These are phyloP conservation scores for Suillus paluster DNA, from an alignment of 768 basidiomycete species.

Conservation along the genomic window DNA sequence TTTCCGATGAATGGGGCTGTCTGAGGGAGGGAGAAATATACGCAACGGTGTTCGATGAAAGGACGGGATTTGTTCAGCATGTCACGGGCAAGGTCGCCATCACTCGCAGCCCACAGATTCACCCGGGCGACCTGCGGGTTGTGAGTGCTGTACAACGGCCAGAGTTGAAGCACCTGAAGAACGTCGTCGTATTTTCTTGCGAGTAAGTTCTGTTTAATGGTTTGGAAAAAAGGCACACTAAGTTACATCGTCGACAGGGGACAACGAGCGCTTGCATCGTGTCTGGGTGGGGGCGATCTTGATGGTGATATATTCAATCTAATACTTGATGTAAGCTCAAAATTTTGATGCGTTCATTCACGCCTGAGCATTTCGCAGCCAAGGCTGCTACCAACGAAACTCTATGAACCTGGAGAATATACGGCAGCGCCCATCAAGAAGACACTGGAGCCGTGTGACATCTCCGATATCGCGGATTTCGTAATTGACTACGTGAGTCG, in stretches of 20 bases:
- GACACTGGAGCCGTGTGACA: slow-evolving; percentile 53
- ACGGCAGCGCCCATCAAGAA: slow-evolving; percentile 48
- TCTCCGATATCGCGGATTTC: slow-evolving; percentile 70
- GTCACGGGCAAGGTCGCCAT: slow-evolving; percentile 47
- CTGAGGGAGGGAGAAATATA: slow-evolving; percentile 52
- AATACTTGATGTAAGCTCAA: slow-evolving; percentile 39
- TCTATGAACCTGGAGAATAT: slow-evolving; percentile 51
- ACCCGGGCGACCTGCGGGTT: slow-evolving; percentile 51
- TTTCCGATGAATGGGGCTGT: slow-evolving; percentile 54
- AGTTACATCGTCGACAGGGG: slow-evolving; percentile 33
- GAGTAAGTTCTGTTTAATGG: slow-evolving; percentile 27
- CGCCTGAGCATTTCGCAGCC: slow-evolving; percentile 19
- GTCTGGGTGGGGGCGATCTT: slow-evolving; percentile 69
- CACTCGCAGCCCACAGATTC: slow-evolving; percentile 56
- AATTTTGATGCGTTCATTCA: background rate
- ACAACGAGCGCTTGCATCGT: slow-evolving; percentile 60
- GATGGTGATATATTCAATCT: slow-evolving; percentile 69
- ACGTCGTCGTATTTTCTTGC: slow-evolving; percentile 57
- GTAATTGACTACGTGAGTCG: slow-evolving; percentile 66
- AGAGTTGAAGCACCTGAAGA: slow-evolving; percentile 44
- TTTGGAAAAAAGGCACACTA: background rate
- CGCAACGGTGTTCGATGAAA: slow-evolving; percentile 43
- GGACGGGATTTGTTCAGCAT: slow-evolving; percentile 23
- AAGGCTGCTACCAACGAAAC: slow-evolving; percentile 33
- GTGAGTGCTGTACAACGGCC: slow-evolving; percentile 46